Evolutionary conservation across 257 asterid species (phyloP).

Genomic region (Perilla frutescens): DNA sequence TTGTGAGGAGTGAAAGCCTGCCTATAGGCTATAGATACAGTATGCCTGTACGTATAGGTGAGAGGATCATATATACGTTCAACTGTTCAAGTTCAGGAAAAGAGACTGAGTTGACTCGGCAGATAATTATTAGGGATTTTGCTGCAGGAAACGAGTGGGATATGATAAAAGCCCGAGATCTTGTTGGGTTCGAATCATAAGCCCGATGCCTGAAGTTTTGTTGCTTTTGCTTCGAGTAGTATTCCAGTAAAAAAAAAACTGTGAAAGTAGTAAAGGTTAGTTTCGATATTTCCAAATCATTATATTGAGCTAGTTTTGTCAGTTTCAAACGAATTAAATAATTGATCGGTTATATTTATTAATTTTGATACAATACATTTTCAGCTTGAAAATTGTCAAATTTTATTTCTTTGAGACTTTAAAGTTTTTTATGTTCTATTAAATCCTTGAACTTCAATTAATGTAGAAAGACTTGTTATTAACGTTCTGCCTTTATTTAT

Average conservation of each 20-base stretch:
- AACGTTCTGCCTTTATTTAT: no score
- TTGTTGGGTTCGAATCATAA: neutral
- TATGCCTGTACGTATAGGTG: constrained; percentile 10
- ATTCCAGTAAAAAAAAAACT: no score
- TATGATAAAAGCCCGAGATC: constrained; percentile 15
- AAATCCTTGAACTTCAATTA: neutral
- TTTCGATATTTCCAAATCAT: neutral
- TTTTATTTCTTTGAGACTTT: no score
- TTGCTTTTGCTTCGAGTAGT: neutral
- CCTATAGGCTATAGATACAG: constrained; percentile 29
- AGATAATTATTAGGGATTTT: constrained; percentile 28
- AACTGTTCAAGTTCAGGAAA: constrained; percentile 6
- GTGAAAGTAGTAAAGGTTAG: neutral
- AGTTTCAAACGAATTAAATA: neutral
- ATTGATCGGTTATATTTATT: neutral
- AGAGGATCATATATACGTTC: constrained; percentile 6
- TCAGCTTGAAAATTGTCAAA: neutral
- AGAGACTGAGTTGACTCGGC: constrained; percentile 38
- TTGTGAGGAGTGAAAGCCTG: constrained; percentile 25
- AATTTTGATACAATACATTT: neutral
- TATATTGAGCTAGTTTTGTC: neutral
- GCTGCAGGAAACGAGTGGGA: constrained; percentile 11
- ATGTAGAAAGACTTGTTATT: no score
- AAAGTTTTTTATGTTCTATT: no score
- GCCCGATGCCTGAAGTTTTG: neutral